A percentile compares a stretch with the other conserved stretches of the same genome.
phyloP scores from a whole-genome alignment of 2,329 filamentous ascomycete species.

The Lasiodiplodia sp. region DNA sequence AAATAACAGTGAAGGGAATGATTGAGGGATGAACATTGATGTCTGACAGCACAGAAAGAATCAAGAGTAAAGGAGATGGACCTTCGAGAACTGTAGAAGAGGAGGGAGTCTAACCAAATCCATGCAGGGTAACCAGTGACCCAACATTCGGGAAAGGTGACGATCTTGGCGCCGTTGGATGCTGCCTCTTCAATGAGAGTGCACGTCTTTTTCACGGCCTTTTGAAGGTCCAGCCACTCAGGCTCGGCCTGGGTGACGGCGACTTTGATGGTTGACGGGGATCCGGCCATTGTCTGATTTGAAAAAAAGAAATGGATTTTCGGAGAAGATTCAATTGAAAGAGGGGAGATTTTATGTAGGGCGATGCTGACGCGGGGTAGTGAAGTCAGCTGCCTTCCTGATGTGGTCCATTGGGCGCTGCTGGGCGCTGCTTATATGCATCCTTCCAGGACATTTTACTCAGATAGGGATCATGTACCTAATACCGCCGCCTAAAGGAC shows the following conservation, averaged over 20 bases:
- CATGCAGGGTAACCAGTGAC: conserved; percentile 56
- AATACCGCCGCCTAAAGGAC: neutral
- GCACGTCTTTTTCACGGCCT: conserved; percentile 64
- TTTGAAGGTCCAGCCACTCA: conserved; percentile 66
- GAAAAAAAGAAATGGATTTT: neutral
- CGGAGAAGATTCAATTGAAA: neutral
- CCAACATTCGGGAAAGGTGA: conserved; percentile 59
- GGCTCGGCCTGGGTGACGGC: conserved; percentile 67
- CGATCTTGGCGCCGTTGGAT: conserved; percentile 60
- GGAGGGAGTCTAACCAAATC: conserved; percentile 51
- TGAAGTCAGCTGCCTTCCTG: neutral
- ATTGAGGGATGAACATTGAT: neutral
- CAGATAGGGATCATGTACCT: neutral
- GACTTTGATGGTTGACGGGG: conserved; percentile 39
- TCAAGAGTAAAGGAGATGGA: neutral
- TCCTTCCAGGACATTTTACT: neutral
- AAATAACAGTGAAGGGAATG: neutral
- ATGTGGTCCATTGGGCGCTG: neutral
- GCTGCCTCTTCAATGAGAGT: conserved; percentile 64
- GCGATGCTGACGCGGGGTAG: neutral
- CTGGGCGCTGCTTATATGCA: conserved; percentile 10
- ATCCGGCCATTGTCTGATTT: neutral
- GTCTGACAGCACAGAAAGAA: neutral
- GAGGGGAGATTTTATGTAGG: neutral
- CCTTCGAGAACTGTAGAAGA: neutral